A percentile compares a stretch with the other conserved stretches of the same genome.
phyloP scores from a whole-genome alignment of 345 rosid species.

The Sisymbrium altissimum region DNA sequence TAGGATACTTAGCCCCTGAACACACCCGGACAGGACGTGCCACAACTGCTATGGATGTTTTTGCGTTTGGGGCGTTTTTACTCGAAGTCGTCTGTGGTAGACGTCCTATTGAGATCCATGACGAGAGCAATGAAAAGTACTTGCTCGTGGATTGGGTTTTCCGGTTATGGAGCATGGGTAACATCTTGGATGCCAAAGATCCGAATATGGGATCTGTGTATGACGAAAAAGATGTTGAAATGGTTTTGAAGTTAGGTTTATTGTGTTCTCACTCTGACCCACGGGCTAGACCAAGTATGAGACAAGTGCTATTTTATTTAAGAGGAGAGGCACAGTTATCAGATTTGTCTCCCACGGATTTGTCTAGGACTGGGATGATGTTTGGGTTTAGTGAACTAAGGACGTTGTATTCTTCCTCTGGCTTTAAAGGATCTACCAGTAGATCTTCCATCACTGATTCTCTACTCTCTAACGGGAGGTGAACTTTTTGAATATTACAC shows the following conservation, averaged over 20 bases:
- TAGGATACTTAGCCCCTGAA: not conserved
- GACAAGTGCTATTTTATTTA: not conserved
- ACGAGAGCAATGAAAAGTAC: not conserved
- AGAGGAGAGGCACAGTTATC: not conserved
- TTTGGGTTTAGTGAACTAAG: not conserved
- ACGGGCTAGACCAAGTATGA: not conserved
- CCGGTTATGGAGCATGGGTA: not conserved
- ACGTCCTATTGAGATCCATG: not conserved
- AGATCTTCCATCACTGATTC: not conserved
- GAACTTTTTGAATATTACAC: not conserved
- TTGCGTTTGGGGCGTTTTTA: too few species aligned
- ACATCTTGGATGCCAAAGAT: not conserved
- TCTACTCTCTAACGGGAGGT: not conserved
- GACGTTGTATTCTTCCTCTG: not conserved
- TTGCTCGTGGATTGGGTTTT: not conserved
- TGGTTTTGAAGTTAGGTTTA: not conserved
- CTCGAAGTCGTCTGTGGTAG: too few species aligned
- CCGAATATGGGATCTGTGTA: not conserved
- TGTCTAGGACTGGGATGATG: not conserved
- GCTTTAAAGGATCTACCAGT: not conserved
- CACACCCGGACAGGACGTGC: not conserved
- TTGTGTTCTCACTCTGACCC: not conserved
- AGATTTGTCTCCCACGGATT: not conserved
- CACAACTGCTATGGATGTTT: not conserved
- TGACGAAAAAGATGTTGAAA: not conserved